Percentiles rank a stretch among this genome's conserved stretches.
Conservation (phyloP, 495 filamentous ascomycete genomes). For the Aspergillus carlsbadensis region DNA sequence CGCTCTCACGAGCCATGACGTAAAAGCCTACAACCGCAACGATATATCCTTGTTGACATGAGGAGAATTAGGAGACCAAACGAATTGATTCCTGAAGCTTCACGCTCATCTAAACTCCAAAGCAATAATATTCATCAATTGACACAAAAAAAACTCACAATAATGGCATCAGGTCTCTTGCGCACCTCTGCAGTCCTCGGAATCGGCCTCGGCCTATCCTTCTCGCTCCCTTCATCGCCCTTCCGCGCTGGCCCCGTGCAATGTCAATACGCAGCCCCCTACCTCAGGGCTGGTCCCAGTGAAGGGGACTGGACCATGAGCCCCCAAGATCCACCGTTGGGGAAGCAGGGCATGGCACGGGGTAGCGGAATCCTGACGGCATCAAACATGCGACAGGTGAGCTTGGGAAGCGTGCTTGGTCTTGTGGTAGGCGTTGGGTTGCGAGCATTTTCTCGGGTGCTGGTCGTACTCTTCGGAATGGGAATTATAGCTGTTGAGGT, state of each 20-base stretch:
- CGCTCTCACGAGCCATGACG: no score
- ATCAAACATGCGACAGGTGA: slow-evolving; percentile 63
- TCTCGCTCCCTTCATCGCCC: slow-evolving; percentile 37
- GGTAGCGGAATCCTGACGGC: slow-evolving; percentile 35
- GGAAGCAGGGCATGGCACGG: slow-evolving; percentile 28
- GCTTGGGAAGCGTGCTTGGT: slow-evolving; percentile 66
- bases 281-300: slow-evolving; percentile 16
- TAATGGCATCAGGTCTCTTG: slow-evolving; percentile 27
- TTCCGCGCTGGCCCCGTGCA: slow-evolving; percentile 39
- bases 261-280: slow-evolving; percentile 38
- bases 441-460: slow-evolving; percentile 68
- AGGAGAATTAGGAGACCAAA: no score
- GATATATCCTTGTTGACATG: no score
- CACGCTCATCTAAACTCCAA: background rate
- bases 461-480: slow-evolving; percentile 72
- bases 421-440: slow-evolving; percentile 69
- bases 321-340: slow-evolving; percentile 18
- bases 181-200: slow-evolving; percentile 34
- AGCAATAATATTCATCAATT: background rate
- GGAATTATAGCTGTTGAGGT: slow-evolving; percentile 71
- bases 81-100: background rate
- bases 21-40: no score
- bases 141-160: background rate
- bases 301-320: slow-evolving; percentile 32
- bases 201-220: slow-evolving; percentile 41